phyloP scores from a whole-genome alignment of 192 early-diverging fungal species.

The Pecoramyces ruminantium region DNA sequence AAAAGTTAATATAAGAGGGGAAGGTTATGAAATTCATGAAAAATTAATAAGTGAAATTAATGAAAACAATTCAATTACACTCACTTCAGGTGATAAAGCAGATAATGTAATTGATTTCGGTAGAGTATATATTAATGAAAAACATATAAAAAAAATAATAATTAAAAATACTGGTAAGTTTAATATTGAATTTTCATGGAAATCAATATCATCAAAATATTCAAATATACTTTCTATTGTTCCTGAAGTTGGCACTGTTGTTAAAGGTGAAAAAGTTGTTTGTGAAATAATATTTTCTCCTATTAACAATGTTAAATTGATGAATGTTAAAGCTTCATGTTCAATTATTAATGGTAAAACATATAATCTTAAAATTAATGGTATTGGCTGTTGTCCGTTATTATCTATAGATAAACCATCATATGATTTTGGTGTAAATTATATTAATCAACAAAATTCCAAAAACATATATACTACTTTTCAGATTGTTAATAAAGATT shows the following conservation, averaged over 20 bases:
- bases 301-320: conserved; percentile 10
- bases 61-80: conserved; percentile 13
- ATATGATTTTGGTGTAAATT: conserved; percentile 32
- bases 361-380: conserved; percentile 24
- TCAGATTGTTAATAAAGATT: conserved; percentile 28
- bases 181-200: conserved; percentile 42
- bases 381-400: conserved; percentile 22
- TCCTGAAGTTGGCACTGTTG: conserved; percentile 31
- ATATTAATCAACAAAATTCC: conserved; percentile 22
- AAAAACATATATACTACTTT: conserved; percentile 11
- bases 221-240: conserved; percentile 10
- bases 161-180: conserved; percentile 37
- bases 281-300: conserved; percentile 29
- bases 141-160: conserved; percentile 19
- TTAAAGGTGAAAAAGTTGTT: conserved; percentile 24
- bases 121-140: conserved; percentile 33
- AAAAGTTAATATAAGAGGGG: conserved; percentile 38
- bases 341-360: conserved; percentile 29
- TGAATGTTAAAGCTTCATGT: conserved; percentile 20
- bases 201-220: conserved; percentile 8
- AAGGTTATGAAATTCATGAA: conserved; percentile 42
- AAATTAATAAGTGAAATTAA: conserved; percentile 21
- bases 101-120: conserved; percentile 38
- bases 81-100: conserved; percentile 1
- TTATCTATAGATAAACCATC: conserved; percentile 13